Evolutionary conservation across 2,329 filamentous ascomycete species (phyloP).

Genomic region (Pyricularia grisea): DNA sequence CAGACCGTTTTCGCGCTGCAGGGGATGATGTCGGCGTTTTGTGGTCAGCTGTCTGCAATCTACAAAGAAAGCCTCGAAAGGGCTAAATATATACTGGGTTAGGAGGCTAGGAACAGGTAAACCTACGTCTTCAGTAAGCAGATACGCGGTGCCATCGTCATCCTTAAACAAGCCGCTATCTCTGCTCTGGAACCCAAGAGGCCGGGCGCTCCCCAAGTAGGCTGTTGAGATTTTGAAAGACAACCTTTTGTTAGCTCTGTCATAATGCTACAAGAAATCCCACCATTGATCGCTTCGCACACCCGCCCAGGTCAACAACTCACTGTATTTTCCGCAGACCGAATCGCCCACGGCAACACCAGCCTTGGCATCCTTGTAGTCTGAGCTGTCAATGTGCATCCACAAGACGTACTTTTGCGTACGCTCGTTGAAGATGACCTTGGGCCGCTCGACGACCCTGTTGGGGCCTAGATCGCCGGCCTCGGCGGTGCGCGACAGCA

Average conservation of each 20-base stretch:
- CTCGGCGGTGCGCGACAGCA: slow-evolving; percentile 11
- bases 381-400: slow-evolving; percentile 55
- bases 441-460: slow-evolving; percentile 58
- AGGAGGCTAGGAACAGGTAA: neutral
- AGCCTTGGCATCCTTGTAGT: slow-evolving; percentile 18
- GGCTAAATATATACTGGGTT: neutral
- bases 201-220: slow-evolving; percentile 22
- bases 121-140: slow-evolving; percentile 51
- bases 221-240: slow-evolving; percentile 6
- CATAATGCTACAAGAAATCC: too few relatives aligned
- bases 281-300: too few relatives aligned
- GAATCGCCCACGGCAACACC: slow-evolving; percentile 27
- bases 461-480: slow-evolving; percentile 18
- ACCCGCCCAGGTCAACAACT: too few relatives aligned
- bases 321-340: slow-evolving; percentile 50
- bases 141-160: slow-evolving; percentile 50
- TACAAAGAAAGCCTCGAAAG: neutral
- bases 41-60: neutral
- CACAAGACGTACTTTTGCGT: slow-evolving; percentile 41
- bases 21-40: neutral
- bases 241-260: too few relatives aligned
- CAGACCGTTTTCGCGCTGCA: slow-evolving; percentile 12
- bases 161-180: slow-evolving; percentile 55
- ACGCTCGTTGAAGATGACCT: slow-evolving; percentile 56
- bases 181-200: slow-evolving; percentile 17